Base-by-base conservation (phyloP, 805 yeast genomes). In the Torulaspora indica region DNA sequence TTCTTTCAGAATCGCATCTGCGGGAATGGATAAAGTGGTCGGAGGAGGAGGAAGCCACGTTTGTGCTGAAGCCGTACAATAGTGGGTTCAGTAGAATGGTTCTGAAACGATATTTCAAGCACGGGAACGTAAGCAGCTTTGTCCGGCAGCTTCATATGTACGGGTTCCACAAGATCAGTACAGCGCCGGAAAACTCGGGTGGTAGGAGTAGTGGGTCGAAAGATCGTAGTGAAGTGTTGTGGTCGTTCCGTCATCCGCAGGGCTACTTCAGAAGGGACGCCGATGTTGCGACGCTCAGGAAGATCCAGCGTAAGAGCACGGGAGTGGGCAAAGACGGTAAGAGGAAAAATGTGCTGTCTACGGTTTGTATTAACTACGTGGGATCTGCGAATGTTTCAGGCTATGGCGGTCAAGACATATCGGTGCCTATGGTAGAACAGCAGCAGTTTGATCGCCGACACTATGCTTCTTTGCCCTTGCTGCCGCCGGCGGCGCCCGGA, bases 81-180 rank as follows among this genome's bases (percentile, higher is more conserved):
- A 49, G 53, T 10, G 52, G 55, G 29, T 62, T 62, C 35, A 43
- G 58, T n/a, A 32, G 51, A 8, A 35, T 46, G 25, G 63, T 62
- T 20, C 60, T 84, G 39, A 79, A 84, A n/a, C 72, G 73, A 37
- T 89, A 85, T 63, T 90, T 91, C 72, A 91, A 91, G 63, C 97
- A 90, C 68, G 95, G 95, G 3, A 91, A 91, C 60, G 88, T 90
- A 23, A 88, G 95, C 18, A 81, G 91, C 48, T 91, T 91, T 69
- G 96, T 91, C 28, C 78, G 97, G 37, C 97, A 91, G 66, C 71
- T 90, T 36, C 95, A 91, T 70, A 91, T 90, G 97, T 89, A 89
- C 63, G 96, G 96, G 1, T 89, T 90, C 69, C 96, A 90, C 65
- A 89, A 90, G 67, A 81, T 76, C 69, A 36, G 46, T 1, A 43